Evolutionary conservation across 352 stramenopile species (phyloP), one percentile per base, ranked within the genome.

Genomic region (Globisporangium solare): DNA sequence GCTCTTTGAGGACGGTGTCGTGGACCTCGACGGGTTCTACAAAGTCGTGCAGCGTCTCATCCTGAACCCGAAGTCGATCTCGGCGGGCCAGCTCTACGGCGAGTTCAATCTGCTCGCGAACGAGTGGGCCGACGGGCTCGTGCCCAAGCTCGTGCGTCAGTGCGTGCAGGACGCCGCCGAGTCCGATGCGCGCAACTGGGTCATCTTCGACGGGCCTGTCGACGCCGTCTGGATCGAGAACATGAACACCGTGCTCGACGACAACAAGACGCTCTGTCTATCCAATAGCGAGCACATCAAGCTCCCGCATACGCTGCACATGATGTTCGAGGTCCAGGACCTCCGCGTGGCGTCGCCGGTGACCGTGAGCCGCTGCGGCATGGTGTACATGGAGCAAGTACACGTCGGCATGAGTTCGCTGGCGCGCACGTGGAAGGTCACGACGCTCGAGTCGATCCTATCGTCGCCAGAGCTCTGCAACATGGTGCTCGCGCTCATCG

Each of bases 21-120:
- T 86, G 7, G 86, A 94, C 41, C 84, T 81, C 37, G 86, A 95
- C 51, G 83, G 85, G 0, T 95, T 91, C 61, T 95, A 92, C 57
- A 93, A 93, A 58, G 73, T 88, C 46, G 89, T 98, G 1, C 83
- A 93, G 51, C 71, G 79, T 0, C 63, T 97, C 45, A 92, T 89
- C 41, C 66, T 98, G 17, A 98, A 98, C 55, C 95, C 95, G 0
- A 98, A 98, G 69, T 96, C 85, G 35, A 98, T 98, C 57, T 98
- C 92, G 0, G 96, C 96, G n/a, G 94, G 92, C 4, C 91, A 98
- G 54, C 67, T 98, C 3, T 97, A 98, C 54, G 91, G 92, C 7
- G 89, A 98, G 55, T 98, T 98, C 60, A 98, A 97, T 56, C 55
- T 91, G 37, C 64, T 98, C 15, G 98, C 95, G 0, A 96, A 95